These are phyloP conservation scores for Diaporthe destruens DNA, from an alignment of 2,329 filamentous ascomycete genomes.

Conservation along the genomic window DNA sequence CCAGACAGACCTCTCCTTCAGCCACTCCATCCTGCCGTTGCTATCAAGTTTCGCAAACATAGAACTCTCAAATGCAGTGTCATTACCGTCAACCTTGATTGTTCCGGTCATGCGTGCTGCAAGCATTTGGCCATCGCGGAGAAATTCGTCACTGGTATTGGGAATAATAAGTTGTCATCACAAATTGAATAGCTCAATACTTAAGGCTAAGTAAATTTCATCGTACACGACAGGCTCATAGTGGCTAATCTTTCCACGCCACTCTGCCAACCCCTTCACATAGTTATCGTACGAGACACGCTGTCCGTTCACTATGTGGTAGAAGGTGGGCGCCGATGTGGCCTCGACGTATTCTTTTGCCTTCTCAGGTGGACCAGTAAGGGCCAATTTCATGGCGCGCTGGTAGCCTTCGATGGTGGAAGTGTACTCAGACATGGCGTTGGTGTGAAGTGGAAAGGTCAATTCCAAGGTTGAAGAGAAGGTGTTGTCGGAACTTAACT, in stretches of 20 bases:
- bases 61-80: constrained; percentile 49
- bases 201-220: not conserved
- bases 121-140: constrained; percentile 49
- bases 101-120: constrained; percentile 50
- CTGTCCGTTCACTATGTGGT: constrained; percentile 47
- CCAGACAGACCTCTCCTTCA: constrained; percentile 49
- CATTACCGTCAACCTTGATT: constrained; percentile 46
- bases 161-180: not conserved
- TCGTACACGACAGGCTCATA: constrained; percentile 49
- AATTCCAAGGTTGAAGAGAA: too few species aligned
- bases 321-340: constrained; percentile 42
- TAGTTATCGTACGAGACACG: constrained; percentile 43
- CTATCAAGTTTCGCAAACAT: constrained; percentile 49
- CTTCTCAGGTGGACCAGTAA: constrained; percentile 43
- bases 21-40: constrained; percentile 48
- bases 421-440: constrained; percentile 47
- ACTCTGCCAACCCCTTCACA: constrained; percentile 46
- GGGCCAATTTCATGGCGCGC: constrained; percentile 46
- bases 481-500: too few species aligned
- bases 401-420: constrained; percentile 47
- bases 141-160: constrained; percentile 46
- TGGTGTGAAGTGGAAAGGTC: too few species aligned
- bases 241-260: constrained; percentile 47
- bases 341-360: constrained; percentile 39
- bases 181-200: too few species aligned